Evolutionary conservation across 306 rosid species (phyloP).

Genomic region (Lathyrus tuberosus): DNA sequence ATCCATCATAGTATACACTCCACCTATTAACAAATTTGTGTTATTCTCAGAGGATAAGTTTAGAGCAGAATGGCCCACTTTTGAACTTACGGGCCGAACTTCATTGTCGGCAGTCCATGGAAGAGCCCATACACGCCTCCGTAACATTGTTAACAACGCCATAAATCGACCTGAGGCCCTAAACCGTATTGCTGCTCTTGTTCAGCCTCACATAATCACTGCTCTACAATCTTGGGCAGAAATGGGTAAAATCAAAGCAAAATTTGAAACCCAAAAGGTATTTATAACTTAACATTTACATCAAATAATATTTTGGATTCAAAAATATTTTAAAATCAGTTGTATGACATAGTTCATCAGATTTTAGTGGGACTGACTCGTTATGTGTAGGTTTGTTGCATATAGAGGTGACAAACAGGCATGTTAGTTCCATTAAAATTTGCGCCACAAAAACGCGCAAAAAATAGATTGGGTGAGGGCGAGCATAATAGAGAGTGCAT

Average conservation of each 20-base stretch:
- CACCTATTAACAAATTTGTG: neutral
- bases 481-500: no score
- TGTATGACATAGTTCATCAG: no score
- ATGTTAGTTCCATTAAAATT: no score
- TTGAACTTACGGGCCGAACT: slow-evolving; percentile 6
- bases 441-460: no score
- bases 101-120: slow-evolving; percentile 12
- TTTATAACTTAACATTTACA: no score
- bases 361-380: no score
- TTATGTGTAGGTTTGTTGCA: no score
- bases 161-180: slow-evolving; percentile 22
- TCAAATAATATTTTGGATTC: no score
- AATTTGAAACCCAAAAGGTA: slow-evolving; percentile 24
- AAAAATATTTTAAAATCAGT: no score
- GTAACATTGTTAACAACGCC: neutral
- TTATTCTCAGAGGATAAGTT: neutral
- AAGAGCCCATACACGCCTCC: neutral
- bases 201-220: slow-evolving; percentile 6
- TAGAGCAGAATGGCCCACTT: neutral
- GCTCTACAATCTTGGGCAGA: slow-evolving; percentile 16
- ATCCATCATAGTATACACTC: slow-evolving; percentile 14
- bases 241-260: slow-evolving; percentile 7
- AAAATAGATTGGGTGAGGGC: no score
- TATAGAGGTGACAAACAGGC: no score
- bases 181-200: neutral